phyloP scores from a whole-genome alignment of 306 rosid species.

The Rubus parviflorus region DNA sequence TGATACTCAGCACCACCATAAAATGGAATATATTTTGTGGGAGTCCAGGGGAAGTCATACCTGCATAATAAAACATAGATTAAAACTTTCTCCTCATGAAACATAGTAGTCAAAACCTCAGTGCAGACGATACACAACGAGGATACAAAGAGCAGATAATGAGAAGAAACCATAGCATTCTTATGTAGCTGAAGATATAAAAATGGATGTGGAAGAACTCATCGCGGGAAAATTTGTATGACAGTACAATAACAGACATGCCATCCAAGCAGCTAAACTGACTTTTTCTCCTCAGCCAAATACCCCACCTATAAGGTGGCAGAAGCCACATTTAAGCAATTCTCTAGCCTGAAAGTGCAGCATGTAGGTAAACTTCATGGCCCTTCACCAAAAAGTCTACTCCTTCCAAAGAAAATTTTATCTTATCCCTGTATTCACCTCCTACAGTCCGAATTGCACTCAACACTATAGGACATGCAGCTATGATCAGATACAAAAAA shows the following conservation, averaged over 20 bases:
- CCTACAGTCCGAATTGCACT: neutral
- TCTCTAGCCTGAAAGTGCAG: neutral
- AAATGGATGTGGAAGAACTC: neutral
- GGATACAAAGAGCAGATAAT: neutral
- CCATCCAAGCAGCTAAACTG: constrained; percentile 2
- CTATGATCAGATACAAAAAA: neutral
- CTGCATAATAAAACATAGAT: constrained; percentile 33
- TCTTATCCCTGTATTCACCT: neutral
- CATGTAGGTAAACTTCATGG: neutral
- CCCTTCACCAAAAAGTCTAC: neutral
- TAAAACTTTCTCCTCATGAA: constrained; percentile 14
- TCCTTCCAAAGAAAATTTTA: neutral
- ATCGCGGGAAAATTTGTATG: constrained; percentile 13
- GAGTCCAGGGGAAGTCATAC: constrained; percentile 90
- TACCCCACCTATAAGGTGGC: neutral
- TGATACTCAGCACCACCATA: constrained; percentile 96
- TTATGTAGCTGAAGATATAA: neutral
- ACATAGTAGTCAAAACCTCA: constrained; percentile 22
- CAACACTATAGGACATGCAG: neutral
- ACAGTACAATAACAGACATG: neutral
- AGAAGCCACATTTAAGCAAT: neutral
- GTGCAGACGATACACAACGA: constrained; percentile 3
- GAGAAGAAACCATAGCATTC: neutral
- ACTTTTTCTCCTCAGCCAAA: constrained; percentile 2
- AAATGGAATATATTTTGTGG: constrained; percentile 79